Conservation (phyloP, 2,329 filamentous ascomycete genomes). For the Xylaria sp. region DNA sequence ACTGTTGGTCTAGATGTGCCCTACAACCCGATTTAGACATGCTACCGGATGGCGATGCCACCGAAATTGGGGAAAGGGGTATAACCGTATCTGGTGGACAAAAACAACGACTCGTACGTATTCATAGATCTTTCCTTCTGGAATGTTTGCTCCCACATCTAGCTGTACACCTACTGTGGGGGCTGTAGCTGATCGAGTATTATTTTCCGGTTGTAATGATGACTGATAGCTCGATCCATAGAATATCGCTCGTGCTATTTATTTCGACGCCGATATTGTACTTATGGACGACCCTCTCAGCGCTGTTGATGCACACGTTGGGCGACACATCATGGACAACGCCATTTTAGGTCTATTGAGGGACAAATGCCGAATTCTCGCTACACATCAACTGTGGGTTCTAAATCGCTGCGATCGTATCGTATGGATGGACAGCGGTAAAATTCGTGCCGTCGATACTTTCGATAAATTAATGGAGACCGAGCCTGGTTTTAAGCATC, state of each 20-base stretch:
- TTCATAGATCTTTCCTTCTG: not conserved
- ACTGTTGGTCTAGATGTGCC: slow-evolving; percentile 66
- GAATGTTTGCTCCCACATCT: not conserved
- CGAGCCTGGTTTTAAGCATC: slow-evolving; percentile 76
- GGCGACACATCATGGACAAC: slow-evolving; percentile 85
- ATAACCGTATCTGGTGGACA: slow-evolving; percentile 96
- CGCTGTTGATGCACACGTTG: slow-evolving; percentile 73
- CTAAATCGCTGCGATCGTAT: slow-evolving; percentile 89
- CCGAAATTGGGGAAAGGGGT: slow-evolving; percentile 93
- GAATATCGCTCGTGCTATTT: slow-evolving; percentile 85
- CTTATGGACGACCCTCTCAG: slow-evolving; percentile 74
- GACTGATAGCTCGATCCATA: slow-evolving; percentile 4
- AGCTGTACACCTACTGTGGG: not conserved
- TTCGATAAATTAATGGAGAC: slow-evolving; percentile 85
- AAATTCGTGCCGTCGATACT: slow-evolving; percentile 83
- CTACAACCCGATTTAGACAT: slow-evolving; percentile 86
- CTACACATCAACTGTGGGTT: slow-evolving; percentile 94
- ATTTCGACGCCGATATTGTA: slow-evolving; percentile 72
- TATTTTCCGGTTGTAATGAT: no score
- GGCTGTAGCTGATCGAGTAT: not conserved
- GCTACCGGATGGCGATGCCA: slow-evolving; percentile 86
- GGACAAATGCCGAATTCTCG: slow-evolving; percentile 87
- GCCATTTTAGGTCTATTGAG: slow-evolving; percentile 89
- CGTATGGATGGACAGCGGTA: slow-evolving; percentile 89
- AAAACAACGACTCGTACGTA: slow-evolving; percentile 74